phyloP scores from a whole-genome alignment of 2,329 filamentous ascomycete genomes.

The Curvularia sp. region DNA sequence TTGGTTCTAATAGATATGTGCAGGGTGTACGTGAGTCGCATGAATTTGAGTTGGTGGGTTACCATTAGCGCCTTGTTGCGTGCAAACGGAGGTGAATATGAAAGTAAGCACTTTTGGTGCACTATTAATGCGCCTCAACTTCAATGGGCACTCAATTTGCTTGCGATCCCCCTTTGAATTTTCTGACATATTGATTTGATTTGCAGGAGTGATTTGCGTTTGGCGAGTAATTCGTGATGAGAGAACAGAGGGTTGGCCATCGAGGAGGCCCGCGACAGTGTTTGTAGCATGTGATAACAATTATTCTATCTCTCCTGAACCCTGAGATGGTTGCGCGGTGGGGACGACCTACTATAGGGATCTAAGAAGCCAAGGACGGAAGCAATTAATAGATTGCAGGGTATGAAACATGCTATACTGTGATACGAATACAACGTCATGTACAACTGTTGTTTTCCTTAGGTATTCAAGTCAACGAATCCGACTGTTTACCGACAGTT shows the following conservation, averaged over 20 bases:
- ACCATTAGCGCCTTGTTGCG: neutral
- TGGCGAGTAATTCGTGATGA: neutral
- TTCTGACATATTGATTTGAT: neutral
- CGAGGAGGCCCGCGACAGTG: neutral
- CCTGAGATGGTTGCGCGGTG: neutral
- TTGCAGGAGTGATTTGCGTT: neutral
- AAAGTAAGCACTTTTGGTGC: neutral
- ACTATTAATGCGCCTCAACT: neutral
- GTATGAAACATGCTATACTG: neutral
- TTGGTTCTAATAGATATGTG: neutral
- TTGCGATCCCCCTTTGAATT: neutral
- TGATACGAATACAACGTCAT: neutral
- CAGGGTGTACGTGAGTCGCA: neutral
- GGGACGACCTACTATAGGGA: neutral
- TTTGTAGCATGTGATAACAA: neutral
- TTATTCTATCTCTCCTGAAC: neutral
- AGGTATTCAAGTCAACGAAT: neutral
- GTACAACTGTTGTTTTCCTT: neutral
- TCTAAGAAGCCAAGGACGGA: neutral
- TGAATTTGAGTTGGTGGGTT: neutral
- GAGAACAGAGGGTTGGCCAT: neutral
- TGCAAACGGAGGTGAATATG: conserved; percentile 9
- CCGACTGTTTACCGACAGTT: no score
- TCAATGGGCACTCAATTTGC: neutral
- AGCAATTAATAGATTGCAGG: neutral